These are phyloP conservation scores for Hypoxylon fragiforme DNA, from an alignment of 495 filamentous ascomycete species.

Conservation along the genomic window DNA sequence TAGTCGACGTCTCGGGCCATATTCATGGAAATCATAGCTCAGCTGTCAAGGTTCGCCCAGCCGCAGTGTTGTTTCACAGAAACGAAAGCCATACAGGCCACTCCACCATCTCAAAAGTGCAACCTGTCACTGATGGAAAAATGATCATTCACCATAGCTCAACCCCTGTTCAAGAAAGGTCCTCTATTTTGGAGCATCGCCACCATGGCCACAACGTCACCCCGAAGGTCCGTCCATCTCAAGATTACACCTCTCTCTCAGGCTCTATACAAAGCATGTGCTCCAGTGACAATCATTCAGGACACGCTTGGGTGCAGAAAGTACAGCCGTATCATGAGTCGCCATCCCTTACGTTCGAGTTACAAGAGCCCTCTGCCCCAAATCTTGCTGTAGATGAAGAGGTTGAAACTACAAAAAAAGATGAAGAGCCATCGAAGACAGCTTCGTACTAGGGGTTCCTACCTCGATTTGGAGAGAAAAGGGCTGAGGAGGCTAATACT, in stretches of 20 bases:
- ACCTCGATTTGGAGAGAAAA: constrained; percentile 12
- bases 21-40: constrained; percentile 35
- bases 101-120: constrained; percentile 17
- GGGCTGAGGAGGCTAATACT: constrained; percentile 1
- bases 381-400: not conserved
- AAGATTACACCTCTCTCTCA: constrained; percentile 5
- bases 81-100: constrained; percentile 17
- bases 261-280: not conserved
- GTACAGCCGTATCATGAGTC: constrained; percentile 21
- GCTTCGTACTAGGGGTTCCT: constrained; percentile 32
- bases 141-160: constrained; percentile 7
- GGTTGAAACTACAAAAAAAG: not conserved
- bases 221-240: constrained; percentile 9
- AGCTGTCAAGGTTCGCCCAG: constrained; percentile 40
- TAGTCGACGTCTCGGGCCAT: constrained; percentile 38
- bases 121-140: constrained; percentile 1
- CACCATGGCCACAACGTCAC: constrained; percentile 18
- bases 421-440: constrained; percentile 12
- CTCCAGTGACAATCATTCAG: constrained; percentile 18
- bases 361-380: constrained; percentile 10
- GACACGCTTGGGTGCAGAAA: constrained; percentile 22
- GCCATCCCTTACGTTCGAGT: not conserved
- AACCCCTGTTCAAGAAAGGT: not conserved
- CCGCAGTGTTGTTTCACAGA: constrained; percentile 12
- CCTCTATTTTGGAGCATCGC: constrained; percentile 12